phyloP scores from a whole-genome alignment of 345 rosid species.

The Lepidium africanum region DNA sequence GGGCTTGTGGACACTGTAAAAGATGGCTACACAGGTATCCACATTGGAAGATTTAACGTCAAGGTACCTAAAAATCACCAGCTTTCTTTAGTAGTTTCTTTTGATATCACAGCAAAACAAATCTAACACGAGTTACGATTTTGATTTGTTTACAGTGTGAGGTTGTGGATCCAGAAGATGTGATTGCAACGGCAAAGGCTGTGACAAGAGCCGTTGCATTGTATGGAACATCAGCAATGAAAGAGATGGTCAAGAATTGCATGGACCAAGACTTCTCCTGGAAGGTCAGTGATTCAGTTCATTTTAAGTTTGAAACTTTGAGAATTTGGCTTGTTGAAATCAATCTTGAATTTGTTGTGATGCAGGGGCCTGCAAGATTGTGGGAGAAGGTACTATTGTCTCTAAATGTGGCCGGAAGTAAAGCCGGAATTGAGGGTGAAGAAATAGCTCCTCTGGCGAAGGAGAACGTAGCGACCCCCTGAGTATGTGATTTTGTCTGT shows the following conservation, averaged over 20 bases:
- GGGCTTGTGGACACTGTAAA: constrained; percentile 91
- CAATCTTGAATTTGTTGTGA: not conserved
- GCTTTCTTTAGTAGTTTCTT: not conserved
- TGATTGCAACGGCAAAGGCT: constrained; percentile 44
- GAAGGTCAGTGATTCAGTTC: constrained; percentile 54
- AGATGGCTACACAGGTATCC: constrained; percentile 91
- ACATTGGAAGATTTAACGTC: constrained; percentile 71
- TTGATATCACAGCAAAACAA: not conserved
- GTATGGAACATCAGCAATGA: constrained; percentile 49
- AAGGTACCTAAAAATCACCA: constrained; percentile 36
- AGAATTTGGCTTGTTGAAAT: not conserved
- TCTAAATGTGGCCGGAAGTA: constrained; percentile 49
- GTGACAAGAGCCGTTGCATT: constrained; percentile 54
- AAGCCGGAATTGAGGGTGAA: constrained; percentile 64
- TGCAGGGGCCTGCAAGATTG: constrained; percentile 69
- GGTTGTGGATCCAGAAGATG: constrained; percentile 70
- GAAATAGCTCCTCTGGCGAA: constrained; percentile 82
- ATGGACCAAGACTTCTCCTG: constrained; percentile 93
- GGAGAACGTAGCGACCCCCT: constrained; percentile 82
- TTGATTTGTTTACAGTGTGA: constrained; percentile 53
- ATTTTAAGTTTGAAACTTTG: not conserved
- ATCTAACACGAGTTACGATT: not conserved
- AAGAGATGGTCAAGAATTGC: constrained; percentile 77
- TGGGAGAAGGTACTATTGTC: constrained; percentile 73
- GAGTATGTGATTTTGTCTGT: constrained; percentile 19